Conservation (phyloP, 257 asterid genomes). For the Rhazya stricta region DNA sequence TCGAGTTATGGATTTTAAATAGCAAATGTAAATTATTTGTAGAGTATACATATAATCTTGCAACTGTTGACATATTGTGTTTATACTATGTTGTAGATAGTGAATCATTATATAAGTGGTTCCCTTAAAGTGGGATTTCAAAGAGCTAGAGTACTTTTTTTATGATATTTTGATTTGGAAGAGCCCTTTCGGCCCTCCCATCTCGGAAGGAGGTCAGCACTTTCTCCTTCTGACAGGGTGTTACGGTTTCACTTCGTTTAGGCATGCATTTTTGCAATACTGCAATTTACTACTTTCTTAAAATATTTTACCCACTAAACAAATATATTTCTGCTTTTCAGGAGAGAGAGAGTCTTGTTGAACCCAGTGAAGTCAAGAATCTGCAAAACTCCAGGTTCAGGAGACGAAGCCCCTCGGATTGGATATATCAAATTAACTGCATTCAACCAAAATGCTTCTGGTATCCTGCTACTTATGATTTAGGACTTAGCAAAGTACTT, state of each 20-base stretch:
- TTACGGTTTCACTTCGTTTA: background rate
- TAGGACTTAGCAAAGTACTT: background rate
- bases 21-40: background rate
- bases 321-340: constrained; percentile 34
- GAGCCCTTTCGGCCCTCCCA: background rate
- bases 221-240: background rate
- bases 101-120: background rate
- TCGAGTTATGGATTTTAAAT: background rate
- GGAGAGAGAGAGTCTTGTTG: constrained; percentile 76
- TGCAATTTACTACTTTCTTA: background rate
- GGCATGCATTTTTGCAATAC: background rate
- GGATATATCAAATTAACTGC: constrained; percentile 92
- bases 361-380: constrained; percentile 92
- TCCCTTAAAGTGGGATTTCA: background rate
- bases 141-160: background rate
- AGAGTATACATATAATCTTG: background rate
- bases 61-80: background rate
- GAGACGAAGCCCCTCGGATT: constrained; percentile 54
- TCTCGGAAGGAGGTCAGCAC: background rate
- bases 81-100: background rate
- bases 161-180: background rate
- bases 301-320: constrained; percentile 16
- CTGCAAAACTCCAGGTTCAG: constrained; percentile 61
- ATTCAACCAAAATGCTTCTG: constrained; percentile 95
- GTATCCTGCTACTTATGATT: constrained; percentile 28